phyloP scores from a whole-genome alignment of 495 filamentous ascomycete genomes.

The Talaromyces wortmannii region DNA sequence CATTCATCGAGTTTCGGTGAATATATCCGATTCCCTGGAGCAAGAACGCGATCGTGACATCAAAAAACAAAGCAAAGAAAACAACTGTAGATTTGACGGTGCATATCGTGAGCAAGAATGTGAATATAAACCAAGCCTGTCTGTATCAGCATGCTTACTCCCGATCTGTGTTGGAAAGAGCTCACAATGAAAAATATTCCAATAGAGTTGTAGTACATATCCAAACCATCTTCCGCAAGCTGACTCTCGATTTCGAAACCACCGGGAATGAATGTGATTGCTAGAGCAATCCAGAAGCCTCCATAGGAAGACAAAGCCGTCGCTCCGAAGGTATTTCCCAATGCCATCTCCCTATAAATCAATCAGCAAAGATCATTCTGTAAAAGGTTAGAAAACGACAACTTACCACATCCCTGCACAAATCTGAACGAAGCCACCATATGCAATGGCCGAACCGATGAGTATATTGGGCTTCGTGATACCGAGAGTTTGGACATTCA shows the following conservation, averaged over 20 bases:
- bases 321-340: conserved; percentile 90
- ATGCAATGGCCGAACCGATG: too few species aligned
- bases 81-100: conserved; percentile 80
- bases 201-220: conserved; percentile 56
- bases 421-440: too few species aligned
- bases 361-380: too few species aligned
- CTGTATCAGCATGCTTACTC: too few species aligned
- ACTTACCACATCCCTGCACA: too few species aligned
- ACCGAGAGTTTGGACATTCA: too few species aligned
- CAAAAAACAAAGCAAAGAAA: conserved; percentile 84
- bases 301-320: conserved; percentile 90
- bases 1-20: conserved; percentile 23
- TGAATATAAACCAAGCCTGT: conserved; percentile 97
- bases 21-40: conserved; percentile 66
- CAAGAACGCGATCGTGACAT: conserved; percentile 76
- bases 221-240: conserved; percentile 31
- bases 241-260: conserved; percentile 53
- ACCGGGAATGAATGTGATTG: conserved; percentile 71
- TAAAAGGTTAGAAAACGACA: too few species aligned
- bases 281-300: conserved; percentile 89
- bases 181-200: conserved; percentile 73
- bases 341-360: conserved; percentile 84
- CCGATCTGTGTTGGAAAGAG: too few species aligned
- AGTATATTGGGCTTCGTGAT: too few species aligned
- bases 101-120: conserved; percentile 67